phyloP scores from a whole-genome alignment of 371 early-diverging fungal species.

The Rhizopus microsporus region DNA sequence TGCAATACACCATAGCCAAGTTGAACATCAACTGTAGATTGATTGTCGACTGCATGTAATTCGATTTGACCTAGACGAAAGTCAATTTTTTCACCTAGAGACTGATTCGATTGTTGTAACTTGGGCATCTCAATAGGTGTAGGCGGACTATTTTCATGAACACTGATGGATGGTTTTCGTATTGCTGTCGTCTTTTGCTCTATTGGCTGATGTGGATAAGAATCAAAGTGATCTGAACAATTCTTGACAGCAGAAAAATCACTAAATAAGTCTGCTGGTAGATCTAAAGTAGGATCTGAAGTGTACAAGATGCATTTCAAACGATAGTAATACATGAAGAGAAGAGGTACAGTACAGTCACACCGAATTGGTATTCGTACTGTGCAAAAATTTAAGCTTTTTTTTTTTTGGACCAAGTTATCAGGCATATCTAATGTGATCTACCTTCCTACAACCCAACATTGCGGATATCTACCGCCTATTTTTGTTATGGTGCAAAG shows the following conservation, averaged over 20 bases:
- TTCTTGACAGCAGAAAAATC: constrained; percentile 8
- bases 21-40: constrained; percentile 6
- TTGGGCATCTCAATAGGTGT: constrained; percentile 26
- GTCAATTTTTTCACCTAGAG: constrained; percentile 25
- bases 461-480: constrained; percentile 8
- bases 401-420: too few relatives aligned
- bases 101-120: constrained; percentile 4
- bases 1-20: constrained; percentile 69
- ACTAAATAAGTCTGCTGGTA: constrained; percentile 10
- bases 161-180: constrained; percentile 9
- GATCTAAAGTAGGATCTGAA: constrained; percentile 5
- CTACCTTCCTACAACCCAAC: constrained; percentile 12
- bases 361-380: too few relatives aligned
- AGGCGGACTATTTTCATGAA: constrained; percentile 22
- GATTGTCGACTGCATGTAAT: constrained; percentile 18
- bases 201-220: constrained; percentile 5
- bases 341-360: not conserved
- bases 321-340: constrained; percentile 43
- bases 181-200: not conserved
- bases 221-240: constrained; percentile 9
- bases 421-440: constrained; percentile 5
- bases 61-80: constrained; percentile 35
- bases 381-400: too few relatives aligned
- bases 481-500: constrained; percentile 10
- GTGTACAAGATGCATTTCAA: constrained; percentile 43